phyloP scores from a whole-genome alignment of 2,329 filamentous ascomycete species.

The Ophiostoma himal-ulmi region DNA sequence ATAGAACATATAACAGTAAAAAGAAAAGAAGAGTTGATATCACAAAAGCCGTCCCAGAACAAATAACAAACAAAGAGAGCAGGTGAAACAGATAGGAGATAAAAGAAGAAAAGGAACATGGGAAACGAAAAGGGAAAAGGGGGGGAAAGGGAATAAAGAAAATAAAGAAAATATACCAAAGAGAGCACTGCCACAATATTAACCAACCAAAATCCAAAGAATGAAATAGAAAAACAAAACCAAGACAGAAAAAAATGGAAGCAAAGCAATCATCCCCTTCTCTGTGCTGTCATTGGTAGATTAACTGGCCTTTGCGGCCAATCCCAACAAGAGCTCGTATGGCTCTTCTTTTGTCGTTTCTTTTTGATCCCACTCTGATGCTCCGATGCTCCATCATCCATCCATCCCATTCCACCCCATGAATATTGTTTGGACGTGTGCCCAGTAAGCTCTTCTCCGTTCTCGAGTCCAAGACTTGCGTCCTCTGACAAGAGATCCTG shows the following conservation, averaged over 20 bases:
- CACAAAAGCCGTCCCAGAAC: conserved; percentile 24
- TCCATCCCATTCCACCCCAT: not conserved
- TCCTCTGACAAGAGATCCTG: not conserved
- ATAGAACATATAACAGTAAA: conserved; percentile 12
- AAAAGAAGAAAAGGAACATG: not conserved
- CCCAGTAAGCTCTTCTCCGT: conserved; percentile 6
- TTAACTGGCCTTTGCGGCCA: not conserved
- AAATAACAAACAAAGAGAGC: conserved; percentile 8
- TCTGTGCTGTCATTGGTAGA: not conserved
- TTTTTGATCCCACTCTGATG: not conserved
- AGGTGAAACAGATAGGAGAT: not conserved
- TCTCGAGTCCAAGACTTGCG: not conserved
- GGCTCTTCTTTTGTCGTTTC: not conserved
- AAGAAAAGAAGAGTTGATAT: conserved; percentile 16
- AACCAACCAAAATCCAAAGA: conserved; percentile 7
- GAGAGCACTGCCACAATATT: not conserved
- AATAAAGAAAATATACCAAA: conserved; percentile 1
- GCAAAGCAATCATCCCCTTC: not conserved
- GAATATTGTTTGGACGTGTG: conserved; percentile 2
- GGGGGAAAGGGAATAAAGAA: not conserved
- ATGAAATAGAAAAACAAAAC: conserved; percentile 1
- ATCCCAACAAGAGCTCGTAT: not conserved
- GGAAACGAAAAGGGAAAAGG: not conserved
- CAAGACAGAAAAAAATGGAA: not conserved
- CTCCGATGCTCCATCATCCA: not conserved